A percentile compares a stretch with the other conserved stretches of the same genome.
phyloP scores from a whole-genome alignment of 805 yeast species.

The Zygosaccharomyces gambellarensis region DNA sequence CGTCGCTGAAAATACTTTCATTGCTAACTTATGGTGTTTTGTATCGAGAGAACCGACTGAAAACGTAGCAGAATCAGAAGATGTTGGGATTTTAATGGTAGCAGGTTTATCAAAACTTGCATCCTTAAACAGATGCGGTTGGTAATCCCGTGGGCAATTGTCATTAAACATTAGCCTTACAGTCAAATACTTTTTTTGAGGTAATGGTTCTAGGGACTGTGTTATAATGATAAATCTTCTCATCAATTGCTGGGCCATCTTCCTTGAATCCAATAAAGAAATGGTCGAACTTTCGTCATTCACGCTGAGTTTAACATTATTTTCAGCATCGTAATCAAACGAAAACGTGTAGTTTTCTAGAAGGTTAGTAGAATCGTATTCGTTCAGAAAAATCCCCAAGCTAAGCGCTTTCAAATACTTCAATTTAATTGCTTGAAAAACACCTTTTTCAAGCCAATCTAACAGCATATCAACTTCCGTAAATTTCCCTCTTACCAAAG shows the following conservation, averaged over 20 bases:
- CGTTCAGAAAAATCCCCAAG: conserved; percentile 43
- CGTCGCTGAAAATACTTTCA: conserved; percentile 31
- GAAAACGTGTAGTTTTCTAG: conserved; percentile 50
- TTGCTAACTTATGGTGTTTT: conserved; percentile 29
- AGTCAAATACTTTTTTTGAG: conserved; percentile 42
- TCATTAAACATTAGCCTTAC: conserved; percentile 50
- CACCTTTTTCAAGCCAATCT: conserved; percentile 52
- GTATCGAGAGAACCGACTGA: conserved; percentile 35
- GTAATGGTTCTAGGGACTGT: conserved; percentile 50
- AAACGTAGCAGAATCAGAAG: conserved; percentile 16
- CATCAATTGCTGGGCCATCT: conserved; percentile 45
- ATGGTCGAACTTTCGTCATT: conserved; percentile 15
- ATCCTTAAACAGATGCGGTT: conserved; percentile 46
- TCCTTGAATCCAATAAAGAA: conserved; percentile 38
- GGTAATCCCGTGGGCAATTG: conserved; percentile 42
- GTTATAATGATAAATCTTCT: conserved; percentile 49
- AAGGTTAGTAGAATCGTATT: conserved; percentile 39
- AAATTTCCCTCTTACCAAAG: conserved; percentile 43
- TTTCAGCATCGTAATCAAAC: conserved; percentile 39
- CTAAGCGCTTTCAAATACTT: conserved; percentile 43
- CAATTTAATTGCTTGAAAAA: conserved; percentile 41
- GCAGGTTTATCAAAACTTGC: conserved; percentile 38
- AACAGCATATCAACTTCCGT: conserved; percentile 45
- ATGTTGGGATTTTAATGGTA: conserved; percentile 29
- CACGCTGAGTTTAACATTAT: conserved; percentile 27